Conservation (phyloP, 345 rosid genomes). For the Linum tenue region DNA sequence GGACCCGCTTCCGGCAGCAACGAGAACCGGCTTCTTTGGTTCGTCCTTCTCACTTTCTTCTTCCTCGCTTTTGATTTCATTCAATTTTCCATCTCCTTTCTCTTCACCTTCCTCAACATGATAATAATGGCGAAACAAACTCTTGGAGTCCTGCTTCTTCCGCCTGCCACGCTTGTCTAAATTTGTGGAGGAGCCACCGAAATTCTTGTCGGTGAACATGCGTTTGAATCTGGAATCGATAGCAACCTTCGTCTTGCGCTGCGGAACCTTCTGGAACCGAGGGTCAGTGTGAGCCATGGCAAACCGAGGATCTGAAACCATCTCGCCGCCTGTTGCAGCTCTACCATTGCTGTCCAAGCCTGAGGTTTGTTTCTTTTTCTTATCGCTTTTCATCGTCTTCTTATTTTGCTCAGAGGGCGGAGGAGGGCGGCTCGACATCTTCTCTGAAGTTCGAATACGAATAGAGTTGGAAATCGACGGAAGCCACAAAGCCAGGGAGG, state of each 20-base stretch:
- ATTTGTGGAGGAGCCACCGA: constrained; percentile 45
- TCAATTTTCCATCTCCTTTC: background rate
- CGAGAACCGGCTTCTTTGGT: constrained; percentile 7
- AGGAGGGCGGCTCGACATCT: too few relatives aligned
- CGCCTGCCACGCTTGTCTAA: constrained; percentile 74
- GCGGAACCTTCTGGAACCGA: constrained; percentile 65
- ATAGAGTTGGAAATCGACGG: too few relatives aligned
- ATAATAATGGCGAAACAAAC: constrained; percentile 57
- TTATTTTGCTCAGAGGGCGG: background rate
- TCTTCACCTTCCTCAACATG: constrained; percentile 34
- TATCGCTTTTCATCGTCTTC: constrained; percentile 7
- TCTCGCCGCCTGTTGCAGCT: constrained; percentile 8
- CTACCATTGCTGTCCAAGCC: background rate
- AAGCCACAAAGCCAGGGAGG: too few relatives aligned
- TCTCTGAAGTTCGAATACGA: too few relatives aligned
- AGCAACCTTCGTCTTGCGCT: constrained; percentile 49
- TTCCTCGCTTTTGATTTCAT: constrained; percentile 7
- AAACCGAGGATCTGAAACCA: constrained; percentile 62
- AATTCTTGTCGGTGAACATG: constrained; percentile 48
- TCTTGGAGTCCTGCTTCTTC: constrained; percentile 28
- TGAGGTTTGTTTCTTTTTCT: constrained; percentile 11
- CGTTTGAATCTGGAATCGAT: constrained; percentile 68
- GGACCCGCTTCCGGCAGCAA: constrained; percentile 11
- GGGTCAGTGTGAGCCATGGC: constrained; percentile 67
- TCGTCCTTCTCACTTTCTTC: constrained; percentile 27